A percentile compares a stretch with the other conserved stretches of the same genome.
These are phyloP conservation scores for Daldinia caldariorum DNA, from an alignment of 495 filamentous ascomycete genomes.

Conservation along the genomic window DNA sequence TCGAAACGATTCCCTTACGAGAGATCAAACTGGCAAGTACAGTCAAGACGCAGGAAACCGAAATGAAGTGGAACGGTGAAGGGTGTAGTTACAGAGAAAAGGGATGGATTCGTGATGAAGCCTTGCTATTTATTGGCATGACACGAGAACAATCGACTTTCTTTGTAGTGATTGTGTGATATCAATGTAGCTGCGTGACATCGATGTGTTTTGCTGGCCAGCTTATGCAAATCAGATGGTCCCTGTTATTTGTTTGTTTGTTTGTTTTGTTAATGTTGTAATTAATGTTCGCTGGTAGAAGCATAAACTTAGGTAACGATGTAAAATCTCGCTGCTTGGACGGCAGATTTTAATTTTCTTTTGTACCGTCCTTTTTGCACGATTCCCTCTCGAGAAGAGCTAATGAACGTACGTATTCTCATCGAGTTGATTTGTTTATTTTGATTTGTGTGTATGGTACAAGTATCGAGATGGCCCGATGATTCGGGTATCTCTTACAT, in stretches of 20 bases:
- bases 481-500: slow-evolving; percentile 17
- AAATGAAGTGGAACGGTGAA: slow-evolving; percentile 20
- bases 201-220: not conserved
- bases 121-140: slow-evolving; percentile 24
- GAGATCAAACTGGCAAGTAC: slow-evolving; percentile 5
- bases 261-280: not conserved
- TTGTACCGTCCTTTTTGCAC: slow-evolving; percentile 2
- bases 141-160: not conserved
- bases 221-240: slow-evolving; percentile 5
- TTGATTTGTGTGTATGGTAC: slow-evolving; percentile 23
- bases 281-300: slow-evolving; percentile 4
- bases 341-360: not conserved
- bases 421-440: slow-evolving; percentile 15
- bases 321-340: slow-evolving; percentile 1
- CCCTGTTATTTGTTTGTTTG: not conserved
- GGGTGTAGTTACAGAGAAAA: slow-evolving; percentile 22
- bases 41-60: slow-evolving; percentile 2
- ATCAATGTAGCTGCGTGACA: not conserved
- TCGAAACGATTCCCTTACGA: slow-evolving; percentile 16
- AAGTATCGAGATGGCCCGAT: slow-evolving; percentile 25
- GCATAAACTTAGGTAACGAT: slow-evolving; percentile 6
- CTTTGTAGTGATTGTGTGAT: slow-evolving; percentile 8
- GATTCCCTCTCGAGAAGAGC: not conserved
- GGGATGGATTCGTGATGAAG: slow-evolving; percentile 11
- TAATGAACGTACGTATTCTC: not conserved